Conservation (phyloP, 2,329 filamentous ascomycete species). For the Pezicula rhizophila region DNA sequence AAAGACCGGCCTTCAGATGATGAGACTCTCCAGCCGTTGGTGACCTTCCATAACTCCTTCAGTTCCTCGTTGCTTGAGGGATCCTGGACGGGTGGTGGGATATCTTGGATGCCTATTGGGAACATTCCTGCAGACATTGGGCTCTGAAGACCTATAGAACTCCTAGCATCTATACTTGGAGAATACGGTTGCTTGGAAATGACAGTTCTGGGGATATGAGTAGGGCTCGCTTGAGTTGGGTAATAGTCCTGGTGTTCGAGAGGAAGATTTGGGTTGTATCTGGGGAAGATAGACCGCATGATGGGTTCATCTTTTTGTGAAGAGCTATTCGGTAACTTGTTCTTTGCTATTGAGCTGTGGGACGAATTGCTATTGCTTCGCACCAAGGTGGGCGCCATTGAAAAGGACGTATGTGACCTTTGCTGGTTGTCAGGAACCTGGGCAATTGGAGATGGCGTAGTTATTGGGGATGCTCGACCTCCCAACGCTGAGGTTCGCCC, state of each 20-base stretch:
- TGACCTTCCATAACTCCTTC: constrained; percentile 60
- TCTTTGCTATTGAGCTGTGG: constrained; percentile 51
- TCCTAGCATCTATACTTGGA: constrained; percentile 21
- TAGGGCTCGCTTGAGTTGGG: constrained; percentile 59
- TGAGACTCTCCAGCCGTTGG: constrained; percentile 63
- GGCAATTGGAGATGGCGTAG: constrained; percentile 15
- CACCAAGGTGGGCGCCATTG: constrained; percentile 43
- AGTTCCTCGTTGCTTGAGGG: constrained; percentile 48
- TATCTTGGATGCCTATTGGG: constrained; percentile 22
- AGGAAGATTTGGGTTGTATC: constrained; percentile 62
- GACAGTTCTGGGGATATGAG: constrained; percentile 55
- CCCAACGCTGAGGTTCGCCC: constrained; percentile 8
- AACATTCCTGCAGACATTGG: constrained; percentile 21
- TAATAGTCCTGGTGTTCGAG: constrained; percentile 65
- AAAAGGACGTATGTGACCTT: constrained; percentile 45
- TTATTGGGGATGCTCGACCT: constrained; percentile 7
- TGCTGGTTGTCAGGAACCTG: constrained; percentile 24
- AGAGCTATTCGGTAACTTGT: constrained; percentile 29
- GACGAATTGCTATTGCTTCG: constrained; percentile 44
- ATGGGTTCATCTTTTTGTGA: constrained; percentile 30
- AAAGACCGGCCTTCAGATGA: constrained; percentile 51
- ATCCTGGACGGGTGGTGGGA: constrained; percentile 17
- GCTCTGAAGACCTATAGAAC: constrained; percentile 21
- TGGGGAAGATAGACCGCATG: constrained; percentile 69
- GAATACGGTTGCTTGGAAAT: constrained; percentile 62